Percentiles rank a stretch among this genome's conserved stretches.
These are phyloP conservation scores for Micromonas pusilla DNA, from an alignment of 139 green algal genomes.

Conservation along the genomic window DNA sequence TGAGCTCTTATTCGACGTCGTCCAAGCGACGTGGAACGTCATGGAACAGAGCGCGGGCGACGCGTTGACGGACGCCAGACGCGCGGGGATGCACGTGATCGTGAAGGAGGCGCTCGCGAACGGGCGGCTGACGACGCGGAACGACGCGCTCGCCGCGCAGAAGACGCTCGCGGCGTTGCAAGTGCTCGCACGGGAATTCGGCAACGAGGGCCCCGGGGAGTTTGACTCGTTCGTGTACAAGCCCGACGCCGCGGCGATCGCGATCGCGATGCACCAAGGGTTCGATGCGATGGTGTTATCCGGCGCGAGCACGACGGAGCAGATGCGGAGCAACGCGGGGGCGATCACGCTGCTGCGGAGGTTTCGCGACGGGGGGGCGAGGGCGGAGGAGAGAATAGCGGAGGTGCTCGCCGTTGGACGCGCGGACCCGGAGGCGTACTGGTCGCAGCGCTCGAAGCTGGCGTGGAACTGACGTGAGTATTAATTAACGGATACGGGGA, in stretches of 20 bases:
- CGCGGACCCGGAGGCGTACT: slow-evolving; percentile 3
- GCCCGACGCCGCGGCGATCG: slow-evolving; percentile 41
- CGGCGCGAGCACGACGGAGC: slow-evolving; percentile 33
- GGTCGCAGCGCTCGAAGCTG: background rate
- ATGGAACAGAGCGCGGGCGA: slow-evolving; percentile 48
- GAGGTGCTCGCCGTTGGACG: background rate
- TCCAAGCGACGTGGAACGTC: slow-evolving; percentile 55
- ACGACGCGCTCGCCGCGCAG: background rate
- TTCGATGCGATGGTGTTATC: slow-evolving; percentile 47
- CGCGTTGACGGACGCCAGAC: slow-evolving; percentile 32
- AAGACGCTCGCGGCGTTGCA: slow-evolving; percentile 10
- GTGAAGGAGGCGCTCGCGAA: slow-evolving; percentile 60
- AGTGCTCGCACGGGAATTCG: slow-evolving; percentile 5
- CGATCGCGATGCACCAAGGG: slow-evolving; percentile 28
- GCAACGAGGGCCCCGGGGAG: background rate
- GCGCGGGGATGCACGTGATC: slow-evolving; percentile 47
- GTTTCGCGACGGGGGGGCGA: background rate
- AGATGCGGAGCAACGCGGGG: slow-evolving; percentile 39
- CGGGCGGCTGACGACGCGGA: slow-evolving; percentile 38
- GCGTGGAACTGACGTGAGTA: slow-evolving; percentile 14
- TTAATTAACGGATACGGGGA: too few species aligned
- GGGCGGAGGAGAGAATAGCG: background rate
- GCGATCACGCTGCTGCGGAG: background rate
- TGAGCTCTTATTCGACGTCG: slow-evolving; percentile 51
- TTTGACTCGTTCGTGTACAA: background rate